Base-by-base conservation (phyloP, 169 alveolate species). In the Ichthyophthirius multifiliis region DNA sequence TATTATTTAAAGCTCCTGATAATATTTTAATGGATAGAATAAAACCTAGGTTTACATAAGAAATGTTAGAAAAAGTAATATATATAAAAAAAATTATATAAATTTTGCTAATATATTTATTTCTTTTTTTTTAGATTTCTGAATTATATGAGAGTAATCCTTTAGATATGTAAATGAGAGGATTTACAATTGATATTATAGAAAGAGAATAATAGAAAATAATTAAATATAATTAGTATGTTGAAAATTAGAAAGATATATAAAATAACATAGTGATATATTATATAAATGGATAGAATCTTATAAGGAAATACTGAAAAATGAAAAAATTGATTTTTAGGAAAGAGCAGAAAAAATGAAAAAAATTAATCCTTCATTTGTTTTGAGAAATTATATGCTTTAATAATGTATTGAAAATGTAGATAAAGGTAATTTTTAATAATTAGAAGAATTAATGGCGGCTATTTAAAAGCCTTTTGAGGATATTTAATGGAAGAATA, bases 371-470 rank as follows among this genome's bases (percentile, higher is more conserved):
- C 92, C 91, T 0, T 71, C 65, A 75, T 75, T 75, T 16, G 79
- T 86, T 20, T 41, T 90, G 18, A 81, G 92, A 37, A 90, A 90
- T 81, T 83, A 86, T 39, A 46, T 90, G 20, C 84, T 85, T 15
- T 80, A 87, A 48, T 73, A 78, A 43, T 81, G 79, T 13, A 90
- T 90, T 4, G 67, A 82, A 32, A 76, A 67, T 31, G 88, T 84
- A 7, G 93, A 84, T 64, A 64, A 78, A 9, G 90, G 88, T 27
- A 83, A 87, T 65, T 85, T 31, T 65, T 80, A 47, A 20, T 74
- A 48, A 63, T 65, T 87, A 20, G 41, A 89, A 18, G 65, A 82
- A 18, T 65, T 87, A n/a, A 41, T 87, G 45, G 63, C 20, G 4
- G 75, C 78, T 12, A 67, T 84, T 39, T 43, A 55, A 35, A 64